Percentiles rank a stretch among this genome's conserved stretches.
These are phyloP conservation scores for Aspergillus ostianus DNA, from an alignment of 495 filamentous ascomycete genomes.

Conservation along the genomic window DNA sequence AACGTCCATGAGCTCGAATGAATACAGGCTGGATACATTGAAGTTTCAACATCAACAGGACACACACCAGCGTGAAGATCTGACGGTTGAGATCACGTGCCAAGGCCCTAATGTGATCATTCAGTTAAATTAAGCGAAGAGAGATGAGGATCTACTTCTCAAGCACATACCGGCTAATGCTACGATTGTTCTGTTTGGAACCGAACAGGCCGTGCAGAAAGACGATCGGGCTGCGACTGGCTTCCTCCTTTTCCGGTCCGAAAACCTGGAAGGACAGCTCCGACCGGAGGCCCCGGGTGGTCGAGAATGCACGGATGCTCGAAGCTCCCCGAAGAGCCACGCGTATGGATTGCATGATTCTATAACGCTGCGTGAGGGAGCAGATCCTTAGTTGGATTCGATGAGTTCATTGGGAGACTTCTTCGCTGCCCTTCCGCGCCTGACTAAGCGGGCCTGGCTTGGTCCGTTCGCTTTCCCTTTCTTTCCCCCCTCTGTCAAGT, in stretches of 20 bases:
- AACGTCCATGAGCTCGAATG: background rate
- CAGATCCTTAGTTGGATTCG: too few relatives aligned
- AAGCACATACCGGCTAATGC: conserved; percentile 84
- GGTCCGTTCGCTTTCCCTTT: too few relatives aligned
- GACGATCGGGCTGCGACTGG: conserved; percentile 63
- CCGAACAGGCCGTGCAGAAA: conserved; percentile 95
- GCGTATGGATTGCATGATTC: conserved; percentile 18
- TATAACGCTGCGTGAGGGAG: background rate
- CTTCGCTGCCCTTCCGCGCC: too few relatives aligned
- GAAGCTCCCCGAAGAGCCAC: conserved; percentile 16
- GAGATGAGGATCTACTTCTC: background rate
- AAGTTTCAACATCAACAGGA: background rate
- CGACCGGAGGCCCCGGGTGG: conserved; percentile 24
- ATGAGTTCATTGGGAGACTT: too few relatives aligned
- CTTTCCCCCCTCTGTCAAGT: too few relatives aligned
- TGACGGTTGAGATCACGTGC: conserved; percentile 77
- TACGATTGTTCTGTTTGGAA: conserved; percentile 93
- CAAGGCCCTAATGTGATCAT: conserved; percentile 56
- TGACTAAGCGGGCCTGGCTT: too few relatives aligned
- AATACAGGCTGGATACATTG: background rate
- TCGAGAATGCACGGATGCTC: conserved; percentile 38
- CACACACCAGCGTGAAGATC: conserved; percentile 77
- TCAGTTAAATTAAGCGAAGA: background rate
- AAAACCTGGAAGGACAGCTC: conserved; percentile 45
- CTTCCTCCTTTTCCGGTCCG: conserved; percentile 37